These are phyloP conservation scores for Erysimum pusillum DNA, from an alignment of 441 rosid genomes.

Conservation along the genomic window DNA sequence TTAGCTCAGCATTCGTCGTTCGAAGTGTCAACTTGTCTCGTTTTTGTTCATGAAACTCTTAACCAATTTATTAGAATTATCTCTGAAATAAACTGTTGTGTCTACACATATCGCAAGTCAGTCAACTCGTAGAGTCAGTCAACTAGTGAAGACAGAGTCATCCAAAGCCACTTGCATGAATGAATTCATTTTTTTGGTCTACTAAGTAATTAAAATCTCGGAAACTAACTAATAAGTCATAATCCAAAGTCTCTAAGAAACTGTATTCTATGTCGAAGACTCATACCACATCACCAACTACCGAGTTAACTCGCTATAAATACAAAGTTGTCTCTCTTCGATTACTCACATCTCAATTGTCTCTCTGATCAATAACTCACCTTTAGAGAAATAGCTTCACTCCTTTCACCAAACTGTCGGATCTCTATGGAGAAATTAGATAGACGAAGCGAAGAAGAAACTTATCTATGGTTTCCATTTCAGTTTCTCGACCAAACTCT, in stretches of 20 bases:
- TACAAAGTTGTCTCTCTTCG: not conserved
- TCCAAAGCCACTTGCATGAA: not conserved
- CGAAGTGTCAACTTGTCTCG: not conserved
- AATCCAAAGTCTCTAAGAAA: not conserved
- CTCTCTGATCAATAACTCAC: not conserved
- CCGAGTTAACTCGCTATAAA: constrained; percentile 31
- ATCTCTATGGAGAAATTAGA: constrained; percentile 20
- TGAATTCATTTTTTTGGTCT: no score
- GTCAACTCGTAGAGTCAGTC: not conserved
- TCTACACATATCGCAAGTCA: not conserved
- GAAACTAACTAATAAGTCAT: not conserved
- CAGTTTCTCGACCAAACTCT: constrained; percentile 24
- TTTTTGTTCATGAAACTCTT: no score
- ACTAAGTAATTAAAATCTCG: not conserved
- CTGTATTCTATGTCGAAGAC: not conserved
- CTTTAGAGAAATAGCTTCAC: not conserved
- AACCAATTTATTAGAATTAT: not conserved
- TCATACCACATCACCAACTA: constrained; percentile 34
- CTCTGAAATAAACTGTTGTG: not conserved
- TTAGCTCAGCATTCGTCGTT: not conserved
- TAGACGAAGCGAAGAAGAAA: constrained; percentile 15
- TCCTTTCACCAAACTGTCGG: not conserved
- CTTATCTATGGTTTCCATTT: constrained; percentile 15
- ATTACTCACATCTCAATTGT: not conserved
- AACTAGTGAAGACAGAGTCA: not conserved